A percentile compares a stretch with the other conserved stretches of the same genome.
phyloP scores from a whole-genome alignment of 306 rosid species.

The Pueraria montana region DNA sequence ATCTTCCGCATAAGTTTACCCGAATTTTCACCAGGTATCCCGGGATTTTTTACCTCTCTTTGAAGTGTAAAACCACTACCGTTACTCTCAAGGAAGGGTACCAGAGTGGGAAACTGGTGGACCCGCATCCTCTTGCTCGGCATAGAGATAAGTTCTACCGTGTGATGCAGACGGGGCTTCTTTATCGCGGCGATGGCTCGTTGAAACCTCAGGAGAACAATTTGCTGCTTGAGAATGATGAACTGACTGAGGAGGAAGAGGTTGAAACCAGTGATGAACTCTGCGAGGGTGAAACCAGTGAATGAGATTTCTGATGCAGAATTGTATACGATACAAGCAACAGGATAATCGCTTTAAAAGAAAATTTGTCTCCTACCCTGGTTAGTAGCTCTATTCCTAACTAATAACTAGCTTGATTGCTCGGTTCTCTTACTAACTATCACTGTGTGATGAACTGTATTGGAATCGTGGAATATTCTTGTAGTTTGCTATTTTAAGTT shows the following conservation, averaged over 20 bases:
- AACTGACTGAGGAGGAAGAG: constrained; percentile 41
- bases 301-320: constrained; percentile 52
- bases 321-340: constrained; percentile 33
- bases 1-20: constrained; percentile 89
- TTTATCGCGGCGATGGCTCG: constrained; percentile 72
- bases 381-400: constrained; percentile 41
- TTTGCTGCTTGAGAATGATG: constrained; percentile 43
- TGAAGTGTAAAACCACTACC: constrained; percentile 93
- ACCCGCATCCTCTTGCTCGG: constrained; percentile 77
- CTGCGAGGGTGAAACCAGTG: constrained; percentile 49
- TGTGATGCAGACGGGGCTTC: constrained; percentile 89
- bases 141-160: constrained; percentile 80
- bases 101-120: constrained; percentile 76
- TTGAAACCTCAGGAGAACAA: constrained; percentile 46
- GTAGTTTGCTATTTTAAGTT: not conserved
- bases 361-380: constrained; percentile 1
- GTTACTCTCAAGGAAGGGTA: constrained; percentile 83
- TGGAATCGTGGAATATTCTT: not conserved
- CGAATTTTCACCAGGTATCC: constrained; percentile 90
- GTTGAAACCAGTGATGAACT: constrained; percentile 54
- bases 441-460: not conserved
- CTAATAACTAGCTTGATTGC: not conserved
- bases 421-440: not conserved
- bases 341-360: constrained; percentile 1
- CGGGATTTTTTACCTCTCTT: constrained; percentile 81